These are phyloP conservation scores for Ophiostoma pallidulum DNA, from an alignment of 2,329 filamentous ascomycete genomes.

Conservation along the genomic window DNA sequence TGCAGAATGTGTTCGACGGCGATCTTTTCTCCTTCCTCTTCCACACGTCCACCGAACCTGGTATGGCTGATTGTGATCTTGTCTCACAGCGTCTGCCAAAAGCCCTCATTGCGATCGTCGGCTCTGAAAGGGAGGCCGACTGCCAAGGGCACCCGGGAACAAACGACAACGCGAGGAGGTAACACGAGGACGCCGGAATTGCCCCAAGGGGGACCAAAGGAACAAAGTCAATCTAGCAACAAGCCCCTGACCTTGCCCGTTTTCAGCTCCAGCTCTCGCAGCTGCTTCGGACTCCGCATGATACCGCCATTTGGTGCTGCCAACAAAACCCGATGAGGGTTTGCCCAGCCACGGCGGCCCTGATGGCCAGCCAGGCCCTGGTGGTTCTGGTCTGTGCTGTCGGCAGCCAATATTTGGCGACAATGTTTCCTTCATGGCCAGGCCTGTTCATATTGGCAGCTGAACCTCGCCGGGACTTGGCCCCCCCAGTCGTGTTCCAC, in stretches of 20 bases:
- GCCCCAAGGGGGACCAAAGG: not conserved
- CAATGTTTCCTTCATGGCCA: not conserved
- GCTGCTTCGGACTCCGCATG: not conserved
- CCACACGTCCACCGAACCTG: slow-evolving; percentile 2
- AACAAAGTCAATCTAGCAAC: slow-evolving; percentile 4
- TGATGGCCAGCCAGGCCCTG: no score
- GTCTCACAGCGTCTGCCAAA: slow-evolving; percentile 8
- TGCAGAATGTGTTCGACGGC: slow-evolving; percentile 10
- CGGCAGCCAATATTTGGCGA: slow-evolving; percentile 4
- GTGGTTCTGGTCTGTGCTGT: not conserved
- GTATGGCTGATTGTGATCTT: slow-evolving; percentile 7
- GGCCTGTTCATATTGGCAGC: not conserved
- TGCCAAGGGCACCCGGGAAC: no score
- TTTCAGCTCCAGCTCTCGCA: slow-evolving; percentile 2
- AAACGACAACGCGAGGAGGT: not conserved
- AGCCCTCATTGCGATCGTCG: not conserved
- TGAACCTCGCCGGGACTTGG: not conserved
- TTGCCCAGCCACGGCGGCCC: no score
- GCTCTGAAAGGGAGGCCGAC: not conserved
- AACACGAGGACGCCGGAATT: not conserved
- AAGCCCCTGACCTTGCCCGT: slow-evolving; percentile 8
- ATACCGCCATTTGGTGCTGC: no score
- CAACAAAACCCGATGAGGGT: no score
- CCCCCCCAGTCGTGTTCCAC: not conserved
- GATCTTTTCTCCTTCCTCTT: slow-evolving; percentile 3